Percentiles rank a stretch among this genome's conserved stretches.
phyloP scores from a whole-genome alignment of 495 filamentous ascomycete species.

The Tuber microsphaerosporum region DNA sequence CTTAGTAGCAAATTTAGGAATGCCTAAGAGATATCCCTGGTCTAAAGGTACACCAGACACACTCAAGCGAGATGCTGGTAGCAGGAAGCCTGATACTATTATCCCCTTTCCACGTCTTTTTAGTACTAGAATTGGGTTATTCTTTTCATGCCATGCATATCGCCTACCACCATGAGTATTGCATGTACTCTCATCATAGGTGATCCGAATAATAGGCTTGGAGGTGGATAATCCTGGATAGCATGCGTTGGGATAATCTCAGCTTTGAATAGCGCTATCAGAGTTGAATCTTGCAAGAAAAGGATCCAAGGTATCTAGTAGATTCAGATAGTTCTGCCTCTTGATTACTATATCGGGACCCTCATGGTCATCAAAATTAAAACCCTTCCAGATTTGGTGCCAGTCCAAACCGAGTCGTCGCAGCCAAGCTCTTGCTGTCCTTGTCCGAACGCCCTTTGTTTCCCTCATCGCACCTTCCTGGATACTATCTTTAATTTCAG shows the following conservation, averaged over 20 bases:
- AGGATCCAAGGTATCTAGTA: background rate
- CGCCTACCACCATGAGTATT: constrained; percentile 6
- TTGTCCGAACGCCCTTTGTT: background rate
- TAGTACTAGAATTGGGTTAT: constrained; percentile 1
- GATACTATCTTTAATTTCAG: no score
- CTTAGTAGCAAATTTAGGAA: no score
- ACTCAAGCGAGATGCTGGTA: background rate
- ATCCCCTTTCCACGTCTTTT: background rate
- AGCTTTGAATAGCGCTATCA: background rate
- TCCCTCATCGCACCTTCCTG: background rate
- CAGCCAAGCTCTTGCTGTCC: constrained; percentile 1
- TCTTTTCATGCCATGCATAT: constrained; percentile 3
- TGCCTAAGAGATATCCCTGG: no score
- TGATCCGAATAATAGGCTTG: constrained; percentile 4
- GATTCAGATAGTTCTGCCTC: background rate
- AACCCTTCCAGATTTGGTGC: constrained; percentile 6
- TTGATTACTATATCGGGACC: constrained; percentile 6
- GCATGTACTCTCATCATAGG: constrained; percentile 8
- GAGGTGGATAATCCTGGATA: background rate
- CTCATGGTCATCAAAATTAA: constrained; percentile 14
- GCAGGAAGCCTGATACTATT: background rate
- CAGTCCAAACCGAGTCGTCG: constrained; percentile 8
- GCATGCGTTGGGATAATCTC: background rate
- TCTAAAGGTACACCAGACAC: background rate
- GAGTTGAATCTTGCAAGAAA: background rate